These are phyloP conservation scores for Cyberlindnera bimundalis DNA, from an alignment of 805 yeast species.

Conservation along the genomic window DNA sequence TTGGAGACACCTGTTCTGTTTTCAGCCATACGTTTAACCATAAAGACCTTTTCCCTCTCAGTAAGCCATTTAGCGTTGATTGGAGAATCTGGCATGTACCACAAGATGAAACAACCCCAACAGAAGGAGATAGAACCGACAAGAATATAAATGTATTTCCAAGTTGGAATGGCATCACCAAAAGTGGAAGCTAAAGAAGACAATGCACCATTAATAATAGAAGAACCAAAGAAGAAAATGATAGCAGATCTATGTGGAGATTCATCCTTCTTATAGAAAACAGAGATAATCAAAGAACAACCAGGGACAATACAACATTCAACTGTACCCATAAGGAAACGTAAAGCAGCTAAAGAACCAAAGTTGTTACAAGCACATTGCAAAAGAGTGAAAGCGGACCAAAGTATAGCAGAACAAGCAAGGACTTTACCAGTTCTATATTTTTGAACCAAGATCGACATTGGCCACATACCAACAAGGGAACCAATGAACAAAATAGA, in stretches of 20 bases:
- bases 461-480: conserved; percentile 39
- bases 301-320: conserved; percentile 41
- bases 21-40: conserved; percentile 38
- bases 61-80: conserved; percentile 43
- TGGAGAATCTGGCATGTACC: conserved; percentile 51
- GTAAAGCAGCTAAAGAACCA: conserved; percentile 38
- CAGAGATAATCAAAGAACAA: conserved; percentile 38
- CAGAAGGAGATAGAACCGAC: conserved; percentile 47
- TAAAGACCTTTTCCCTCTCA: conserved; percentile 41
- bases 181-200: conserved; percentile 42
- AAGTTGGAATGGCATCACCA: conserved; percentile 33
- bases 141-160: conserved; percentile 49
- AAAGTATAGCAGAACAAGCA: conserved; percentile 21
- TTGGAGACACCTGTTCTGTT: conserved; percentile 45
- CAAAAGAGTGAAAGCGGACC: conserved; percentile 23
- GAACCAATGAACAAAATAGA: conserved; percentile 42
- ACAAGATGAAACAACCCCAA: conserved; percentile 30
- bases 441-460: conserved; percentile 27
- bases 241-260: conserved; percentile 43
- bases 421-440: conserved; percentile 25
- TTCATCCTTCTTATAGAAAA: conserved; percentile 37
- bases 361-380: conserved; percentile 35
- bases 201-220: conserved; percentile 30
- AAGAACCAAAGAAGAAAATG: conserved; percentile 39
- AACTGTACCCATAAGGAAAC: conserved; percentile 45